These are phyloP conservation scores for Gracilaria caudata DNA, from an alignment of 23 red algal genomes.

Conservation along the genomic window DNA sequence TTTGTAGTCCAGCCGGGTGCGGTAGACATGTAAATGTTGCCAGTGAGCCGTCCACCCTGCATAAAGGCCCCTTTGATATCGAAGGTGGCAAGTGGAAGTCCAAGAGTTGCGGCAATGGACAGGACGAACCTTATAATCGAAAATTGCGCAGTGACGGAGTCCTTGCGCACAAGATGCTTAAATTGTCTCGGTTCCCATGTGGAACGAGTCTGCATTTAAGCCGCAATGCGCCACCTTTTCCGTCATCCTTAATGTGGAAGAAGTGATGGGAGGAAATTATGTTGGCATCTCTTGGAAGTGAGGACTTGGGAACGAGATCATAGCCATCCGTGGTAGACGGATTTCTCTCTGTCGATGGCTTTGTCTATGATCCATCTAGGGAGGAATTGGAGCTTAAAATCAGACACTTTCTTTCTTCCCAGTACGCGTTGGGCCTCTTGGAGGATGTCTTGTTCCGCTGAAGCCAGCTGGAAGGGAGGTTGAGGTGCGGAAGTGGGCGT, in stretches of 20 bases:
- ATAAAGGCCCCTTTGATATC: constrained; percentile 38
- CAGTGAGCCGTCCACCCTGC: constrained; percentile 1
- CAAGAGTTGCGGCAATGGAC: constrained; percentile 4
- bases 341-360: neutral
- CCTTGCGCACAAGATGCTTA: constrained; percentile 22
- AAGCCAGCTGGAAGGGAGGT: no score
- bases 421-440: neutral
- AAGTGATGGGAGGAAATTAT: constrained; percentile 35
- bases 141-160: constrained; percentile 31
- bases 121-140: constrained; percentile 23
- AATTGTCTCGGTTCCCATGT: constrained; percentile 25
- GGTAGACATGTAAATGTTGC: constrained; percentile 19
- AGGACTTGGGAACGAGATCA: neutral
- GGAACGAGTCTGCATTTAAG: neutral
- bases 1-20: neutral
- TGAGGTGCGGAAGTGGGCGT: neutral
- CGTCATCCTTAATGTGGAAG: constrained; percentile 20
- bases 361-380: constrained; percentile 20
- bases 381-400: neutral
- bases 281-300: neutral
- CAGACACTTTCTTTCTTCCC: neutral
- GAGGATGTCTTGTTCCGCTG: neutral
- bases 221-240: neutral
- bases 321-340: neutral
- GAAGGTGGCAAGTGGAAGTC: constrained; percentile 3